A percentile compares a stretch with the other conserved stretches of the same genome.
These are phyloP conservation scores for Neonectria faginata DNA, from an alignment of 2,329 filamentous ascomycete genomes.

Conservation along the genomic window DNA sequence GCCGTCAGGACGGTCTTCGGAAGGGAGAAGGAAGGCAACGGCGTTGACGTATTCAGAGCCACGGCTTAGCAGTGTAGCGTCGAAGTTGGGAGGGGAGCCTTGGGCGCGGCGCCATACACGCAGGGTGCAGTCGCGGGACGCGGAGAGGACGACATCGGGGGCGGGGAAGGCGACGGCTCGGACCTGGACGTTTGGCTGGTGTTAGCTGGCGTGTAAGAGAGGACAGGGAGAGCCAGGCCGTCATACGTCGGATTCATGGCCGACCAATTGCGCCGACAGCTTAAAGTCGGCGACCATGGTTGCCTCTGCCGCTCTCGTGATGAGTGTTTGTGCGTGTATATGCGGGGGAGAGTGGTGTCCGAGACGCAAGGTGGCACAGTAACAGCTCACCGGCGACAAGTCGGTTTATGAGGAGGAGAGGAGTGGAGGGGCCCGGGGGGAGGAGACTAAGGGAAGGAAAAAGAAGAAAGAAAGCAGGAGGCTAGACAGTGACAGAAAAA, in stretches of 20 bases:
- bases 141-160: conserved; percentile 79
- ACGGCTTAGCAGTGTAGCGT: conserved; percentile 81
- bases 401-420: neutral
- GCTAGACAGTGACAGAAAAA: neutral
- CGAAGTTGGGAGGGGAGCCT: conserved; percentile 75
- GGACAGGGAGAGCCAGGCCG: neutral
- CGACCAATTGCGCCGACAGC: conserved; percentile 88
- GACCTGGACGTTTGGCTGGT: conserved; percentile 68
- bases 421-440: neutral
- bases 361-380: conserved; percentile 6
- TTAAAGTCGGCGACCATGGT: conserved; percentile 80
- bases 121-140: conserved; percentile 91
- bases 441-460: neutral
- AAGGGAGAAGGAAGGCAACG: conserved; percentile 80
- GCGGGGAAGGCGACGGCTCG: conserved; percentile 85
- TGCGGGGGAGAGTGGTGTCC: conserved; percentile 13
- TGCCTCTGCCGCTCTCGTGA: conserved; percentile 51
- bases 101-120: conserved; percentile 82
- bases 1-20: conserved; percentile 76
- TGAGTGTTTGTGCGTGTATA: conserved; percentile 16
- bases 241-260: conserved; percentile 93
- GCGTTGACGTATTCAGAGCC: conserved; percentile 90
- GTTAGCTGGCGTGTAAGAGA: conserved; percentile 29
- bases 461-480: neutral
- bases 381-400: neutral